These are phyloP conservation scores for Neolentinus lepideus DNA, from an alignment of 1,284 basidiomycete species.

Conservation along the genomic window DNA sequence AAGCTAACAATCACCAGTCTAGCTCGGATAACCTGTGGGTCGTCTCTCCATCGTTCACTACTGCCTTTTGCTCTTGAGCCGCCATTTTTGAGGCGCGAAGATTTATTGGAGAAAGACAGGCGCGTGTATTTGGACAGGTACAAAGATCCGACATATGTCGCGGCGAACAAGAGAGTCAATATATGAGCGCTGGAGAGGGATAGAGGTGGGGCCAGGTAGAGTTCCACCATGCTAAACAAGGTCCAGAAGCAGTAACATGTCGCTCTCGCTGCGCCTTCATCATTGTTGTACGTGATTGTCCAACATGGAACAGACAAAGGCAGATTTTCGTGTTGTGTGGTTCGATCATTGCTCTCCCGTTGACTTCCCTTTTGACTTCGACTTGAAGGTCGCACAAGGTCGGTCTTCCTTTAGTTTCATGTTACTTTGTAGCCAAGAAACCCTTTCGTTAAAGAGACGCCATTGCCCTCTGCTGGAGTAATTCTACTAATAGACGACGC, in stretches of 20 bases:
- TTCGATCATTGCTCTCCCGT: too few species aligned
- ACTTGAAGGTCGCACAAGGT: too few species aligned
- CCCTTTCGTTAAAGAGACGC: too few species aligned
- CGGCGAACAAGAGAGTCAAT: conserved; percentile 39
- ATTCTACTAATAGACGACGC: too few species aligned
- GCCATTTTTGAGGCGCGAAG: conserved; percentile 18
- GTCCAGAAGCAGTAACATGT: not conserved
- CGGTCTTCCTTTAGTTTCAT: too few species aligned
- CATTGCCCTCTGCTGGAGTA: too few species aligned
- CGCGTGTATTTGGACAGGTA: conserved; percentile 53
- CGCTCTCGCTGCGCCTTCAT: not conserved
- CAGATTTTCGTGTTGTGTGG: too few species aligned
- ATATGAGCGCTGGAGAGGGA: conserved; percentile 31
- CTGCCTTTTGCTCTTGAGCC: conserved; percentile 17
- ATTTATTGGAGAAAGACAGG: conserved; percentile 33
- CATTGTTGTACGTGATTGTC: too few species aligned
- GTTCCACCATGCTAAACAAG: not conserved
- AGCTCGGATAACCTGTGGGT: conserved; percentile 67
- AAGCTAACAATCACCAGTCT: conserved; percentile 51
- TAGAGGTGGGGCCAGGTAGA: conserved; percentile 13
- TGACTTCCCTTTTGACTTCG: too few species aligned
- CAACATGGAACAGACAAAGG: too few species aligned
- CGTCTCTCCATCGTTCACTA: conserved; percentile 50
- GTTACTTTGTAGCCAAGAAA: too few species aligned
- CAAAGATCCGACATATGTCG: conserved; percentile 56